Percentiles rank a stretch among this genome's conserved stretches.
phyloP scores from a whole-genome alignment of 257 asterid genomes.

The Nemophila menziesii region DNA sequence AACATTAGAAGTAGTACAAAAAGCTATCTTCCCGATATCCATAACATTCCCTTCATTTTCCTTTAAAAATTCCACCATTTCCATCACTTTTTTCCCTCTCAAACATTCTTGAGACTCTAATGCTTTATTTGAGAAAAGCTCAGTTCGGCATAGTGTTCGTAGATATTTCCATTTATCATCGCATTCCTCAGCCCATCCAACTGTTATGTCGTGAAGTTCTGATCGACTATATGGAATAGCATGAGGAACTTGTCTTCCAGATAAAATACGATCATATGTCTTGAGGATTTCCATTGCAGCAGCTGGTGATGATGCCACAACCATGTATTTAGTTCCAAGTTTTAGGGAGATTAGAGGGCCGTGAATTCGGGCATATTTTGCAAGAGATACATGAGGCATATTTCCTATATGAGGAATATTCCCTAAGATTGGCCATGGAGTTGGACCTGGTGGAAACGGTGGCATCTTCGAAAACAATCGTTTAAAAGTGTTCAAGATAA shows the following conservation, averaged over 20 bases:
- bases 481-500: too few relatives aligned
- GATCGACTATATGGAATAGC: conserved; percentile 25
- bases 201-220: too few relatives aligned
- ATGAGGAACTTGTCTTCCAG: conserved; percentile 30
- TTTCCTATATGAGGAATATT: conserved; percentile 40
- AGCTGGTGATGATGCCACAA: conserved; percentile 30
- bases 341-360: conserved; percentile 41
- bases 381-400: conserved; percentile 32
- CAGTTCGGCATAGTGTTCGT: conserved; percentile 42
- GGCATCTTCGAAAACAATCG: too few relatives aligned
- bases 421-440: conserved; percentile 40
- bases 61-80: conserved; percentile 37
- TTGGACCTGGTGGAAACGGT: conserved; percentile 58
- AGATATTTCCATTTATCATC: conserved; percentile 52
- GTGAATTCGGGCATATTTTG: conserved; percentile 18
- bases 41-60: conserved; percentile 22
- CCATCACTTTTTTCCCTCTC: conserved; percentile 26
- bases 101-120: conserved; percentile 33
- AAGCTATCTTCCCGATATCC: conserved; percentile 1
- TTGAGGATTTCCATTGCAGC: conserved; percentile 46
- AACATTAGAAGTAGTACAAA: conserved; percentile 20
- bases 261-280: conserved; percentile 48
- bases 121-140: conserved; percentile 34
- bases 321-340: conserved; percentile 38
- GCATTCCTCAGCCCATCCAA: too few relatives aligned